Evolutionary conservation across 192 early-diverging fungal genomes (phyloP), one percentile per base, ranked within the genome.

Genomic region (Nowakowskiella sp.): DNA sequence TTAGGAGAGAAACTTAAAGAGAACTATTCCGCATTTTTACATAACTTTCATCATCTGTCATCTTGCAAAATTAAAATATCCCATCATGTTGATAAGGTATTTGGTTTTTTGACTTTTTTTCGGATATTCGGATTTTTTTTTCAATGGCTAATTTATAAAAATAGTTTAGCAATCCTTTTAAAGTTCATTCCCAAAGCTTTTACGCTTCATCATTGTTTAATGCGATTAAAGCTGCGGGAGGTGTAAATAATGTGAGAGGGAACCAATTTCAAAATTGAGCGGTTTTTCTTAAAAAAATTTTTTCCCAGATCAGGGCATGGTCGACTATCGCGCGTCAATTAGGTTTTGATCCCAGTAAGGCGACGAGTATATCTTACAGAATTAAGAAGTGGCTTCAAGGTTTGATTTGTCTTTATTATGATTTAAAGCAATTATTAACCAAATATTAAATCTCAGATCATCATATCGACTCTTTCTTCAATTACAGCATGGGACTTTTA

Each of bases 381-480:
- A 39, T 39, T 13, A 39, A 39, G 19, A 39, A 39, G 19, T 39
- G 36, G 36, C 36, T 39, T 39, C 36, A 39, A 39, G 36, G 36
- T 39, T 13, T 39, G 36, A n/a, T 39, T 39, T 39, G 19, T 19
- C 36, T 39, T 39, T 39, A 39, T 19, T 39, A 13, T 39, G 36
- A 19, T 13, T 19, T 39, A 13, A 39, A 39, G 13, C 36, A 39
- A 19, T 39, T 39, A 13, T 13, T 19, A 13, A 19, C 13, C 13
- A 13, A 19, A 13, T 13, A 13, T 39, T 13, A 39, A 13, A 39
- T 19, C 19, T 13, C 19, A 39, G 36, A 39, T 39, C 13, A 39
- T 19, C 36, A 39, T 39, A 39, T 39, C 36, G 36, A 39, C 36
- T 39, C 36, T 13, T 39, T 39, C 36, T 39, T 39, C 36, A 39